Evolutionary conservation across 768 basidiomycete species (phyloP), one percentile per base, ranked within the genome.

Genomic region (Panaeolus papilionaceus): DNA sequence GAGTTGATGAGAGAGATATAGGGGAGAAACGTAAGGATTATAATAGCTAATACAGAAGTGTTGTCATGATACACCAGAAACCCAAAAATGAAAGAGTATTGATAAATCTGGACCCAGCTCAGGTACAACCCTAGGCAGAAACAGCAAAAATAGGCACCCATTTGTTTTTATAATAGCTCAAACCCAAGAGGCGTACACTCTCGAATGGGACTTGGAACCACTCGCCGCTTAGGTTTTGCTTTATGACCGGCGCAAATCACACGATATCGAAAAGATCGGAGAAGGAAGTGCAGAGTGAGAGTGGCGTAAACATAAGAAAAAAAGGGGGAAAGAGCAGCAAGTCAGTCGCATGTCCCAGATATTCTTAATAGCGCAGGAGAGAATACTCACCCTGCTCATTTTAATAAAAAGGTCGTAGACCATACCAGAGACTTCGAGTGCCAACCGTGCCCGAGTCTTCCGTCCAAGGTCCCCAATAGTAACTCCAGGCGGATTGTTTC

Each of bases 111-210:
- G 16, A 47, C 10, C 39, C 39, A 40, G 14, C 14, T 40, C 14
- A 40, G 14, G 3, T 10, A 40, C 10, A 16, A 44, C 18, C 5
- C 18, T 18, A 16, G 5, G 14, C 5, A 16, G 68, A 47, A 28
- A 71, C 42, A 28, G 71, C 74, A 14, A 75, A 64, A 5, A 75
- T 66, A 5, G 74, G 76, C 11, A 76, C 71, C 76, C 76, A 76
- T 11, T 67, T 66, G 3, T 69, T 69, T 1, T 64, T 39, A 38
- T 77, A 77, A 62, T 75, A 76, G 39, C 74, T 75, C 33, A 76
- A 33, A 2, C 68, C 75, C 12, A 77, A 62, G 1, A 77, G 67
- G 1, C 76, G 71, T 18, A 77, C 64, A 51, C 58, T 42, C 63
- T 64, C 11, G 67, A 70, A 38, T 33, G n/a, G 9, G 18, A 28